Evolutionary conservation across 192 early-diverging fungal genomes (phyloP), one percentile per base, ranked within the genome.

Genomic region (Podochytrium sp.): DNA sequence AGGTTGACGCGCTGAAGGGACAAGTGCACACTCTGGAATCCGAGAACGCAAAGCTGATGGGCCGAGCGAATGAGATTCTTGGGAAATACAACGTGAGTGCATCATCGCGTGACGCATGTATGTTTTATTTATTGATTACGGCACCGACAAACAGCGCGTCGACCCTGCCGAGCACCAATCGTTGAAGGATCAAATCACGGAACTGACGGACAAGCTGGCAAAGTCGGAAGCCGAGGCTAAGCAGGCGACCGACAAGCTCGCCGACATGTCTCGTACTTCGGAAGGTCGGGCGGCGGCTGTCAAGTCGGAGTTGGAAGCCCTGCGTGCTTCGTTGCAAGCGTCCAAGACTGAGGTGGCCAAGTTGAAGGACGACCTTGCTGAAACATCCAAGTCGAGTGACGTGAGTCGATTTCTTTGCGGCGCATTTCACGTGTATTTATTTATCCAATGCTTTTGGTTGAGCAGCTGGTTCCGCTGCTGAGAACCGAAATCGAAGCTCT

Each of bases 121-220:
- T 23, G 25, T 23, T 23, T 55, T 7, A 23, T 55, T 25, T 20
- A 55, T 23, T 55, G 16, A 20, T 55, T 23, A 29, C 7, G 43
- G 7, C 20, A 55, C 30, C n/a, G n/a, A n/a, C 16, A 38, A 12
- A 3, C 60, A 85, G 81, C 87, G 91, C 56, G 89, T 95, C 43
- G 93, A 95, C 75, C 93, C 93, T 0, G 89, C 84, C 25, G 93
- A 92, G 69, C 88, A 90, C 78, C 80, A 92, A 65, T 75, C 85
- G 16, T 87, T 94, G 39, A 87, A 92, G 78, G 66, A 82, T 30
- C 74, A 85, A 47, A 81, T 87, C 37, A 66, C 40, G 20, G 14
- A 35, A 10, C 53, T 84, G 14, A 43, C 35, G 20, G 33, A 5
- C n/a, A 74, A 80, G 53, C 73, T 79, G 41, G 51, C 69, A n/a